A percentile compares a stretch with the other conserved stretches of the same genome.
Evolutionary conservation across 1,139 yeast genomes (phyloP).

Genomic region (Lodderomyces margitis): DNA sequence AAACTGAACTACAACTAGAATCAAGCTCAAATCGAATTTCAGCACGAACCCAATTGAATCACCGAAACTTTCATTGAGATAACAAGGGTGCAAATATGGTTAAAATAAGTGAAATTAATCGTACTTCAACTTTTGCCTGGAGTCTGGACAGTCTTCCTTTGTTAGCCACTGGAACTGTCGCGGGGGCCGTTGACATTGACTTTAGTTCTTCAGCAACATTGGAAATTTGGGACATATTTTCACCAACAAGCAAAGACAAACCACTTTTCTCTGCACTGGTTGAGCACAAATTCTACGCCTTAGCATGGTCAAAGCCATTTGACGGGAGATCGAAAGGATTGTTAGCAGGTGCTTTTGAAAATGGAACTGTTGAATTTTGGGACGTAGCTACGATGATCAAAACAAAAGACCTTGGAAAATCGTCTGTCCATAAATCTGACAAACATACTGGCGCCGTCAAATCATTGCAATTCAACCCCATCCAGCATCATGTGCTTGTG

Average conservation of each 20-base stretch:
- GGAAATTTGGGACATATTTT: slow-evolving; percentile 75
- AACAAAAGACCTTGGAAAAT: slow-evolving; percentile 37
- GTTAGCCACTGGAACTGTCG: slow-evolving; percentile 86
- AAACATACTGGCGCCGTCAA: slow-evolving; percentile 74
- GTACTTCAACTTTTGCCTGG: slow-evolving; percentile 96
- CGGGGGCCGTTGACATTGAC: slow-evolving; percentile 90
- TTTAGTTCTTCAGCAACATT: slow-evolving; percentile 76
- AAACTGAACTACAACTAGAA: neutral
- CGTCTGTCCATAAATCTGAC: slow-evolving; percentile 47
- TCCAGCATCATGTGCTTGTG: slow-evolving; percentile 70
- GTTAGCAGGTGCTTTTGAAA: slow-evolving; percentile 88
- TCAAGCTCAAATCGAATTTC: neutral
- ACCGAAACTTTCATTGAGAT: neutral
- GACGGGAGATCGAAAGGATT: slow-evolving; percentile 55
- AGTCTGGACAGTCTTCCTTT: slow-evolving; percentile 72
- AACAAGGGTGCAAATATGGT: slow-evolving; percentile 48
- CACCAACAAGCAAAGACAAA: slow-evolving; percentile 35
- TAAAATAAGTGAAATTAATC: slow-evolving; percentile 75
- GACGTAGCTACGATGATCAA: slow-evolving; percentile 49
- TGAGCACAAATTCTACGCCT: slow-evolving; percentile 66
- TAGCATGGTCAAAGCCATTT: slow-evolving; percentile 79
- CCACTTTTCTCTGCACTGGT: slow-evolving; percentile 56
- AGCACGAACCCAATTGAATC: slow-evolving; percentile 1
- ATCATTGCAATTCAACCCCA: slow-evolving; percentile 74
- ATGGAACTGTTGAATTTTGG: slow-evolving; percentile 80